Base-by-base conservation (phyloP, 2,329 filamentous ascomycete species). In the Macrophomina tecta region DNA sequence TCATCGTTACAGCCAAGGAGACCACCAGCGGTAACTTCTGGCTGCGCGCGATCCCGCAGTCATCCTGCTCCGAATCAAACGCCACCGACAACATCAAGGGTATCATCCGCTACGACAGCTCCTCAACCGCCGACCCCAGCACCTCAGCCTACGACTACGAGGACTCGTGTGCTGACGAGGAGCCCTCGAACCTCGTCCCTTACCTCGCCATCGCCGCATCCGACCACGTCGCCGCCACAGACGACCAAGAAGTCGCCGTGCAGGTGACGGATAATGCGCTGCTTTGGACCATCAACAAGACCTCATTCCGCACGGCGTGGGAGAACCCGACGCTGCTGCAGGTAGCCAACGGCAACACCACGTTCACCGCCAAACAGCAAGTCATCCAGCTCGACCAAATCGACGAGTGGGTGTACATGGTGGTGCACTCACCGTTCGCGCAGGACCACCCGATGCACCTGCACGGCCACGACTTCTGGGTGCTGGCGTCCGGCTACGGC, bases 1-100 rank as follows among this genome's bases (percentile, higher is more conserved):
- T 84, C 5, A 73, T 84, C 64, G 77, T 84, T 71, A 78, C 73
- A 30, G 79, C 81, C 51, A 81, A 82, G 66, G 64, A 28, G 14
- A 5, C 64, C 64, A 46, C 23, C 23, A 23, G 23, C 23, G 71
- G 72, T 49, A 69, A 73, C 36, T 75, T 73, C 68, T 76, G 73
- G 72, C 72, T 75, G 28, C 70, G 73, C 9, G 72, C 71, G 12
- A 68, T 72, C n/a, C 65, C 65, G 23, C 23, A 23, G 23, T 23
- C 23, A 23, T 23, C 23, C 23, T 23, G 23, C 23, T 23, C 23
- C 23, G 23, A 23, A 23, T 23, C 23, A 23, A 3, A 23, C 12
- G 69, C 32, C 12, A n/a, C 70, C 52, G 69, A 64, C 62, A 72
- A 71, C 56, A 70, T 68, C 51, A 72, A 68, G 1, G 73, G 71